Evolutionary conservation across 768 basidiomycete genomes (phyloP).

Genomic region (Trametes gibbosa): DNA sequence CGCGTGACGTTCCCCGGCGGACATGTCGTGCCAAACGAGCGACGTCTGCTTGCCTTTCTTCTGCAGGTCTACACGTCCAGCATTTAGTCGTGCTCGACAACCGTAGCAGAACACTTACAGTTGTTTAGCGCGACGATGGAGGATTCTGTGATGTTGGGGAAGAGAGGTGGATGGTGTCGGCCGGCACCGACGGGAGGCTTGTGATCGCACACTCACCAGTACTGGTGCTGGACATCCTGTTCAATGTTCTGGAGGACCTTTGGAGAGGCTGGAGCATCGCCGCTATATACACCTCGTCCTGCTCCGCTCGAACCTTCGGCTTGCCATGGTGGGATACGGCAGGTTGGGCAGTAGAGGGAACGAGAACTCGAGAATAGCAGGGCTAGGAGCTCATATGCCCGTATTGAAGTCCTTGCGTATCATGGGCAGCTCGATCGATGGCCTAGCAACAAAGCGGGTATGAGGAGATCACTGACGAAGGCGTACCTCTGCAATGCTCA

Average conservation of each 20-base stretch:
- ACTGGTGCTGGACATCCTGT: conserved; percentile 9
- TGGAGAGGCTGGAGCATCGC: not conserved
- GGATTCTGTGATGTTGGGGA: conserved; percentile 2
- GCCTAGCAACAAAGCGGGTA: conserved; percentile 5
- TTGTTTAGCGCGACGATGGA: conserved; percentile 37
- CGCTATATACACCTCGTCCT: conserved; percentile 14
- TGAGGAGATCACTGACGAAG: conserved; percentile 11
- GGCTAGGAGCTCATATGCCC: conserved; percentile 14
- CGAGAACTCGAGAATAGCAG: conserved; percentile 6
- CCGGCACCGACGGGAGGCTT: not conserved
- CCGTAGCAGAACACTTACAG: conserved; percentile 30
- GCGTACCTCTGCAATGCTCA: conserved; percentile 5
- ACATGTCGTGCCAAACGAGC: conserved; percentile 55
- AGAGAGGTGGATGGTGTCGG: not conserved
- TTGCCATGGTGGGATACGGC: not conserved
- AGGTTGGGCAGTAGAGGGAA: conserved; percentile 2
- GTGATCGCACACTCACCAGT: not conserved
- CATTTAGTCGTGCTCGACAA: not conserved
- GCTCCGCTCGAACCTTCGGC: conserved; percentile 11
- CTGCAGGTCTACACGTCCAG: conserved; percentile 48
- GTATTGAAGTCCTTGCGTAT: conserved; percentile 16
- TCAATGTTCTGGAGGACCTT: conserved; percentile 2
- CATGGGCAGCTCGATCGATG: conserved; percentile 20
- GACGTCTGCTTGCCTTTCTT: conserved; percentile 37
- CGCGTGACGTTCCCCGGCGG: conserved; percentile 41